Percentiles rank a stretch among this genome's conserved stretches.
Conservation (phyloP, 2,329 filamentous ascomycete genomes). For the Verticillium longisporum region DNA sequence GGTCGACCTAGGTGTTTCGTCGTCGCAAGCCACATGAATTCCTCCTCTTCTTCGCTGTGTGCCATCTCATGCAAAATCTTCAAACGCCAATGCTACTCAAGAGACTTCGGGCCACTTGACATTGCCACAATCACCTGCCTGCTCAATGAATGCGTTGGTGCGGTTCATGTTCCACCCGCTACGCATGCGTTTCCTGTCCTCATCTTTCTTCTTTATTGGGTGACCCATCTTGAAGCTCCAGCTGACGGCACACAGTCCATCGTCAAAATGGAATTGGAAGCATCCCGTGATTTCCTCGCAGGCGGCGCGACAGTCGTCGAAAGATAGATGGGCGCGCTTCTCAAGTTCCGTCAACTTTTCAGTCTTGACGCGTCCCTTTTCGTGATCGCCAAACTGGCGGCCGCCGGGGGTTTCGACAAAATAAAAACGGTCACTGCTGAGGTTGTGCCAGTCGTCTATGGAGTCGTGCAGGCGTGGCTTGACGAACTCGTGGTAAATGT, state of each 20-base stretch:
- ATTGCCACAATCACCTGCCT: conserved; percentile 26
- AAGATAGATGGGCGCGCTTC: conserved; percentile 31
- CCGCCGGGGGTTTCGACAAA: conserved; percentile 20
- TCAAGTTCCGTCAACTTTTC: conserved; percentile 26
- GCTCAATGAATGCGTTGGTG: conserved; percentile 31
- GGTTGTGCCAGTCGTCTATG: conserved; percentile 47
- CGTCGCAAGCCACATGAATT: not conserved
- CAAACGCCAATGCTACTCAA: not conserved
- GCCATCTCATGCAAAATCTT: not conserved
- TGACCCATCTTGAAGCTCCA: conserved; percentile 29
- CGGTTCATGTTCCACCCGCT: conserved; percentile 35
- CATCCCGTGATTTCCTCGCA: conserved; percentile 32
- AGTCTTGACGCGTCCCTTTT: conserved; percentile 23
- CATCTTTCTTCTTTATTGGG: conserved; percentile 21
- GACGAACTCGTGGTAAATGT: conserved; percentile 41
- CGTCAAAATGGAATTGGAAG: conserved; percentile 32
- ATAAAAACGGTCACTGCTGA: conserved; percentile 37
- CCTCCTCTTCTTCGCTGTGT: not conserved
- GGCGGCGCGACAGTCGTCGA: conserved; percentile 34
- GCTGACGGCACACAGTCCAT: conserved; percentile 29
- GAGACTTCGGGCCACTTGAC: conserved; percentile 21
- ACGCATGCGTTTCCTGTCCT: conserved; percentile 21
- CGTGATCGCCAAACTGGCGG: conserved; percentile 21
- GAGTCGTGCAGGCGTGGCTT: conserved; percentile 26
- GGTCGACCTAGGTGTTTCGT: not conserved